A percentile compares a stretch with the other conserved stretches of the same genome.
Evolutionary conservation across 805 yeast species (phyloP).

Genomic region (Lipomyces orientalis): DNA sequence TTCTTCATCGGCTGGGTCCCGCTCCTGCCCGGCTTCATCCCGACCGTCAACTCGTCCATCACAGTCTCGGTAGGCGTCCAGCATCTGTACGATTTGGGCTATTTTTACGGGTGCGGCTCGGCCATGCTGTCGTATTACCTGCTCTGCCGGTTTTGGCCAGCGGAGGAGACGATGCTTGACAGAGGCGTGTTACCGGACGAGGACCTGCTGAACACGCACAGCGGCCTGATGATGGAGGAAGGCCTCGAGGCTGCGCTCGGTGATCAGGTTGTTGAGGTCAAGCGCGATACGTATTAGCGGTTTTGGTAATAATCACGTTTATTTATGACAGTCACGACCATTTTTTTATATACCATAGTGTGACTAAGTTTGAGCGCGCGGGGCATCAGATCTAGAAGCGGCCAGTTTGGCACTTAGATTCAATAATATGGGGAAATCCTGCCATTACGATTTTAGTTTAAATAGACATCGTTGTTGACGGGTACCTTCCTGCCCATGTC

Average conservation of each 20-base stretch:
- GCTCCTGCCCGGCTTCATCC: conserved; percentile 34
- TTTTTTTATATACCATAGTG: neutral
- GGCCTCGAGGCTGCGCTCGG: conserved; percentile 11
- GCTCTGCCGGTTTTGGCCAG: conserved; percentile 23
- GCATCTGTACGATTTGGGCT: conserved; percentile 38
- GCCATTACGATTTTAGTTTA: neutral
- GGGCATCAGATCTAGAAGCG: conserved; percentile 1
- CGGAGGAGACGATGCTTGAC: conserved; percentile 21
- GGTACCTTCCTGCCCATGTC: neutral
- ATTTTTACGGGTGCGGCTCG: conserved; percentile 37
- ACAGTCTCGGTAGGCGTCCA: conserved; percentile 23
- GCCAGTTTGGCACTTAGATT: neutral
- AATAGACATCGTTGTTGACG: neutral
- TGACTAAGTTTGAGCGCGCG: too few species aligned
- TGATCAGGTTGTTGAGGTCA: conserved; percentile 5
- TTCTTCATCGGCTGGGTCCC: conserved; percentile 34
- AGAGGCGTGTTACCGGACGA: conserved; percentile 13
- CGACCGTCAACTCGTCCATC: conserved; percentile 25
- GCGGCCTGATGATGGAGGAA: conserved; percentile 1
- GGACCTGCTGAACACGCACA: conserved; percentile 8
- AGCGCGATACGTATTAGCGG: conserved; percentile 3
- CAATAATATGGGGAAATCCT: neutral
- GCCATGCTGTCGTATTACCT: conserved; percentile 29
- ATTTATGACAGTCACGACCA: neutral
- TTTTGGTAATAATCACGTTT: neutral